A percentile compares a stretch with the other conserved stretches of the same genome.
Evolutionary conservation across 805 yeast species (phyloP).

Genomic region (Pichia thaimueangensis): DNA sequence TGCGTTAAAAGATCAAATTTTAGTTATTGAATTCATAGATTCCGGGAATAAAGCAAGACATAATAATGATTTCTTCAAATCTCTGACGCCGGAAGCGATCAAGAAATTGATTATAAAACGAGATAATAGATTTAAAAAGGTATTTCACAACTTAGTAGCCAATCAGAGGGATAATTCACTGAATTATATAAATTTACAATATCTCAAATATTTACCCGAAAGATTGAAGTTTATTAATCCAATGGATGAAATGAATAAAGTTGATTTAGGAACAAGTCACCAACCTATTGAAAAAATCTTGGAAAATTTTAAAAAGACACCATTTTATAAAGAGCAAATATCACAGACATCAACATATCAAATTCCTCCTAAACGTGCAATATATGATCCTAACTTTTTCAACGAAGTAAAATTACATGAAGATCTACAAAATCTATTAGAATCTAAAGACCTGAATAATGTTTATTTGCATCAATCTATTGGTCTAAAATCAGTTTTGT

Average conservation of each 20-base stretch:
- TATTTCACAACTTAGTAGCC: constrained; percentile 33
- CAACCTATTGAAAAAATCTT: constrained; percentile 41
- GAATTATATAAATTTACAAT: constrained; percentile 31
- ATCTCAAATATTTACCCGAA: constrained; percentile 40
- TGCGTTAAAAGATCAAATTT: constrained; percentile 42
- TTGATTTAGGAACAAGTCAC: constrained; percentile 11
- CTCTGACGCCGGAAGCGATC: constrained; percentile 47
- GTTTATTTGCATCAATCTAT: constrained; percentile 79
- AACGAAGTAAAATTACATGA: constrained; percentile 37
- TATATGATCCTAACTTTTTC: constrained; percentile 24
- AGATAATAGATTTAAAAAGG: constrained; percentile 42
- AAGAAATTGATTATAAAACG: constrained; percentile 54
- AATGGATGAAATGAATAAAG: constrained; percentile 46
- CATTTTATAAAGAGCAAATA: constrained; percentile 60
- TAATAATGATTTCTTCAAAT: constrained; percentile 33
- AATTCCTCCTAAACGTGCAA: constrained; percentile 39
- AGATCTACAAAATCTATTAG: constrained; percentile 38
- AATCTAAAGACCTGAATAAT: constrained; percentile 39
- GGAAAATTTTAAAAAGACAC: constrained; percentile 37
- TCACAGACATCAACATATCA: constrained; percentile 42
- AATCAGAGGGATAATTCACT: constrained; percentile 30
- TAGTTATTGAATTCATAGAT: constrained; percentile 75
- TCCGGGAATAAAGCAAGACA: constrained; percentile 40
- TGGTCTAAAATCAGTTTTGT: constrained; percentile 54
- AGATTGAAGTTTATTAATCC: constrained; percentile 52